phyloP scores from a whole-genome alignment of 495 filamentous ascomycete genomes.

The Tuber indicum region DNA sequence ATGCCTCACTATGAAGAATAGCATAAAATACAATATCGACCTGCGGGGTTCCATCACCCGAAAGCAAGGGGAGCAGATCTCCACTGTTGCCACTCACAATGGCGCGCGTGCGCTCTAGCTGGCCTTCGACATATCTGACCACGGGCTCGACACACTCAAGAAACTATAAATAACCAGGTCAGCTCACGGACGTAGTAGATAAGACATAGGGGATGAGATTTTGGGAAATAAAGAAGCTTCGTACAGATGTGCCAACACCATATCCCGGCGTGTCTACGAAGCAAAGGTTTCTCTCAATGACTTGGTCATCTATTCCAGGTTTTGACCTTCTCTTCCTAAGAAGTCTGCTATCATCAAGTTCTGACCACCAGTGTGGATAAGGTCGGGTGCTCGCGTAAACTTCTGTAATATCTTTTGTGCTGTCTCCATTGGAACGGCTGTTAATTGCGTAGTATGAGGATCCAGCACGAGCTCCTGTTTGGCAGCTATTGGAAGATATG shows the following conservation, averaged over 20 bases:
- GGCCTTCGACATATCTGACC: conserved; percentile 66
- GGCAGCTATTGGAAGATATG: conserved; percentile 49
- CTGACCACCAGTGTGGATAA: conserved; percentile 94
- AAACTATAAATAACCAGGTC: conserved; percentile 42
- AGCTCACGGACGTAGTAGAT: neutral
- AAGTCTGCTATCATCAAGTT: conserved; percentile 66
- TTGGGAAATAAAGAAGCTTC: conserved; percentile 27
- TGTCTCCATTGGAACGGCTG: conserved; percentile 25
- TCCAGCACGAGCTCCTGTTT: conserved; percentile 33
- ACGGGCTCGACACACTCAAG: conserved; percentile 63
- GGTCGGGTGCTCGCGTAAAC: conserved; percentile 88
- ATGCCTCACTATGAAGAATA: conserved; percentile 55
- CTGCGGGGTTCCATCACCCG: conserved; percentile 78
- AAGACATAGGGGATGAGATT: conserved; percentile 13
- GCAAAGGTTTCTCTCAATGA: conserved; percentile 88
- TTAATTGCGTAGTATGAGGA: conserved; percentile 37
- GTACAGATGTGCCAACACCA: conserved; percentile 54
- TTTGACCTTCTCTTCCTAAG: conserved; percentile 61
- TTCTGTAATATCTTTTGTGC: conserved; percentile 60
- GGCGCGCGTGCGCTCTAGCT: conserved; percentile 59
- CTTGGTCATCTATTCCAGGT: conserved; percentile 63
- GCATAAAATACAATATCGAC: conserved; percentile 86
- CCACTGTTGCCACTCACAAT: conserved; percentile 56
- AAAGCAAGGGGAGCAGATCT: conserved; percentile 72
- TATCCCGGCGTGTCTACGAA: conserved; percentile 90